Evolutionary conservation across 768 basidiomycete genomes (phyloP).

Genomic region (Rhizopogon vesiculosus): DNA sequence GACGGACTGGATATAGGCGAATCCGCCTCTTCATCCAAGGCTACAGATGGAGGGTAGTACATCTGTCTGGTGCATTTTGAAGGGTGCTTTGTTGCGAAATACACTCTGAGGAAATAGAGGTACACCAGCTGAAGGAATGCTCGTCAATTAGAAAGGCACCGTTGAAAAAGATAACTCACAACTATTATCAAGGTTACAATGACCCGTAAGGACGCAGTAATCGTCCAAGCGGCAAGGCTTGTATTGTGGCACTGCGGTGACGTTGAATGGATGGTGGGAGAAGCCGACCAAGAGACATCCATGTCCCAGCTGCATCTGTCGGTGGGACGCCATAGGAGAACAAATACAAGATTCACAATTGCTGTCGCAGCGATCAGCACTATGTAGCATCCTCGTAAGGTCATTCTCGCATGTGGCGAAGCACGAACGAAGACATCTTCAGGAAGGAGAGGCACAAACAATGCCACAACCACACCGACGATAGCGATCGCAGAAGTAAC

Average conservation of each 20-base stretch:
- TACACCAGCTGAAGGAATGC: constrained; percentile 17
- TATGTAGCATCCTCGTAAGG: constrained; percentile 40
- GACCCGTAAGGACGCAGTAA: constrained; percentile 47
- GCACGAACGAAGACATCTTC: constrained; percentile 12
- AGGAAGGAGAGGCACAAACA: constrained; percentile 34
- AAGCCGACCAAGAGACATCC: constrained; percentile 61
- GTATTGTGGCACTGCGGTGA: constrained; percentile 11
- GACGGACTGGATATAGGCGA: constrained; percentile 15
- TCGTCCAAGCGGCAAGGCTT: constrained; percentile 50
- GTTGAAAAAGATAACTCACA: constrained; percentile 36
- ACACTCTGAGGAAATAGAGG: constrained; percentile 12
- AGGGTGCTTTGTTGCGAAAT: constrained; percentile 16
- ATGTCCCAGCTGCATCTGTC: constrained; percentile 59
- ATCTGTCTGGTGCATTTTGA: constrained; percentile 1
- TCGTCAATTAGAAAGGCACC: neutral
- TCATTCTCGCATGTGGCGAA: constrained; percentile 9
- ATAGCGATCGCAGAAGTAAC: constrained; percentile 18
- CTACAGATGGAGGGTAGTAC: constrained; percentile 12
- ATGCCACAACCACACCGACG: constrained; percentile 28
- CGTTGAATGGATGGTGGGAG: constrained; percentile 17
- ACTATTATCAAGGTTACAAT: constrained; percentile 45
- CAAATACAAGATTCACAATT: constrained; percentile 49
- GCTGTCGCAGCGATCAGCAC: constrained; percentile 49
- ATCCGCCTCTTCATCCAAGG: constrained; percentile 16
- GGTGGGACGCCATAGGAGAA: constrained; percentile 47